Evolutionary conservation across 768 basidiomycete species (phyloP), one percentile per base, ranked within the genome.

Genomic region (Boletus tylopilopsis): DNA sequence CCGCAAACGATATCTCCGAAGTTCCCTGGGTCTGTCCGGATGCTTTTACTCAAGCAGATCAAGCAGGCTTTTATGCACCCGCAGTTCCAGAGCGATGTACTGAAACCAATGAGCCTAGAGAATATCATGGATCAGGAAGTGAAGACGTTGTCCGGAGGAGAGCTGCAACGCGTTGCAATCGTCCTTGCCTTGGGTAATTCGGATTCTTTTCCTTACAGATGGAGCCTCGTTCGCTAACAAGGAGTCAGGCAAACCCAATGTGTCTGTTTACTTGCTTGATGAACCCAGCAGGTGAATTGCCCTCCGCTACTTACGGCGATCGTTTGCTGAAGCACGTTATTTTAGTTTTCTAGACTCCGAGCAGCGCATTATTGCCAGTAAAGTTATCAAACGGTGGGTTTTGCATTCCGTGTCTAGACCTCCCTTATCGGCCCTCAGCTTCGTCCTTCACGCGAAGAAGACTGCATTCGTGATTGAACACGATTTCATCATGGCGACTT

Each of bases 401-500:
- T 5, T 34, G 5, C 21, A 19, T 11, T 23, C n/a, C 27, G 15
- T 37, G 25, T 21, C 15, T 12, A 41, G 18, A 18, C 22, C 19
- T 27, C 43, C 22, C 45, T 51, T 29, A 64, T 45, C 21, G 0
- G 25, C 19, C 10, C 35, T 8, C 49, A 88, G 87, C 41, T 97
- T 95, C 72, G 91, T 99, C 63, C 83, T 98, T 25, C 90, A 96
- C 64, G 82, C 93, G 13, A 96, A 96, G 77, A 94, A 94, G 74
- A 98, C 94, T 1, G 96, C 96, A 0, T 97, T 99, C 68, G 81
- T 99, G 61, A 97, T 99, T 64, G 96, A 99, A 79, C 96, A 99
- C 83, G 95, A 98, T 76, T 97, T 99, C 71, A 96, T 98, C 75
- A 97, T 97, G 95, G 94, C 95, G 4, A 97, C 95, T 2, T 98